Evolutionary conservation across 345 rosid genomes (phyloP).

Genomic region (Eucalyptus sideroxylon): DNA sequence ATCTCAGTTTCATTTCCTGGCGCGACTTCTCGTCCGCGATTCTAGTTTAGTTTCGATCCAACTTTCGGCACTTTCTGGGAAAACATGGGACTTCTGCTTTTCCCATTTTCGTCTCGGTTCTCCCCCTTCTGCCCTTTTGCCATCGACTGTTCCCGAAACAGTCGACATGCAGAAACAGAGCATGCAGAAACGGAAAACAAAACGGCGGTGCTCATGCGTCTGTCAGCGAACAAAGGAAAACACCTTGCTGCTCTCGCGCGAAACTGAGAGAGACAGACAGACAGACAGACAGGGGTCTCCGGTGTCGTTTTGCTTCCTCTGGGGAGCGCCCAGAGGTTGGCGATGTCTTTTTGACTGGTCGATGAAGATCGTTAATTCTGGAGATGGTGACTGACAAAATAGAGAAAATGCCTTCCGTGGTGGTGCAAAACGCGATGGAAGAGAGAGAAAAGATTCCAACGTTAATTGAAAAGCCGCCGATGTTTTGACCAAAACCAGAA

Average conservation of each 20-base stretch:
- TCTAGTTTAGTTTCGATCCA: not conserved
- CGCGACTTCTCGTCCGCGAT: not conserved
- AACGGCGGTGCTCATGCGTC: not conserved
- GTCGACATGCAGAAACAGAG: not conserved
- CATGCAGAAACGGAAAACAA: not conserved
- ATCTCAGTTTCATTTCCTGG: not conserved
- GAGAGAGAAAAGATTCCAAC: not conserved
- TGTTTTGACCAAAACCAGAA: too few relatives aligned
- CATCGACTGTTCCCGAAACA: not conserved
- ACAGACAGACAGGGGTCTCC: rapidly evolving
- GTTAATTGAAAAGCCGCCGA: not conserved
- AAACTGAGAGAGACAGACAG: not conserved
- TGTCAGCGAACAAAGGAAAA: not conserved
- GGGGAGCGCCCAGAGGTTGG: not conserved
- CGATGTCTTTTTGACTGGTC: not conserved
- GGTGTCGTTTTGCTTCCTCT: not conserved
- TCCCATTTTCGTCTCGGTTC: not conserved
- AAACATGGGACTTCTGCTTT: not conserved
- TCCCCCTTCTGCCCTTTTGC: not conserved
- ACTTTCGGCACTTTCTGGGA: not conserved
- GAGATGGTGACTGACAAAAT: not conserved
- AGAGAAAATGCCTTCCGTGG: not conserved
- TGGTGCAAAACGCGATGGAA: not conserved
- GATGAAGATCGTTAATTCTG: not conserved
- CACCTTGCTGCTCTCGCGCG: not conserved